A percentile compares a stretch with the other conserved stretches of the same genome.
phyloP scores from a whole-genome alignment of 768 basidiomycete genomes.

The Tulasnella sp. region DNA sequence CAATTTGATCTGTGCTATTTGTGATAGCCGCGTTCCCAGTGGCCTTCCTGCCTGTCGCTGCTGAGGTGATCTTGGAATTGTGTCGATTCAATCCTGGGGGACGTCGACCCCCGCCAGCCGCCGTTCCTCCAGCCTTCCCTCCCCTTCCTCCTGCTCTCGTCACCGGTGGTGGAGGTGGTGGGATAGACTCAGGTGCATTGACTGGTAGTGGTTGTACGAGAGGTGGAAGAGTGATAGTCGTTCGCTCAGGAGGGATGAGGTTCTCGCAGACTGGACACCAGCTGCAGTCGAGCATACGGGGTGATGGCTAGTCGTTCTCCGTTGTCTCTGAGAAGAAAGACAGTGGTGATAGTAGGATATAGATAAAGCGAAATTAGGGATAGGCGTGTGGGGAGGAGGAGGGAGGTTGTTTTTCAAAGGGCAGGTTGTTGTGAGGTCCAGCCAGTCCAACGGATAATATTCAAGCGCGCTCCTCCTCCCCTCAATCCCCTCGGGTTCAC shows the following conservation, averaged over 20 bases:
- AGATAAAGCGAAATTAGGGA: too few species aligned
- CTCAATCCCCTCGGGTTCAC: too few species aligned
- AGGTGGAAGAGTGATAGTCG: conserved; percentile 33
- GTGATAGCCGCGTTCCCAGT: neutral
- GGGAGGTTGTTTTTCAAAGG: too few species aligned
- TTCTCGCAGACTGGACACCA: conserved; percentile 76
- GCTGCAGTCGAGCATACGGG: conserved; percentile 42
- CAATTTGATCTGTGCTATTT: neutral
- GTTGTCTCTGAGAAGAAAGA: too few species aligned
- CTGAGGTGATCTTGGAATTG: neutral
- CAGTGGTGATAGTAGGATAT: too few species aligned
- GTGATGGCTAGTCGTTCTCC: neutral
- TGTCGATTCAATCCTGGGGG: neutral
- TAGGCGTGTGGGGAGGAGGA: too few species aligned
- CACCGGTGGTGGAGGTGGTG: too few species aligned
- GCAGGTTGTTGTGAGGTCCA: too few species aligned
- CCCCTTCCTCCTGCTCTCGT: conserved; percentile 3
- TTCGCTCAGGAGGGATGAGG: conserved; percentile 71
- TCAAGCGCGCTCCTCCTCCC: too few species aligned
- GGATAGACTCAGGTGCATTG: neutral
- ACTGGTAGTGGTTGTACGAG: conserved; percentile 19
- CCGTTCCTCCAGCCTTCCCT: neutral
- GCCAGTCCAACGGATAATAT: too few species aligned
- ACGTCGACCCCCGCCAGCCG: neutral
- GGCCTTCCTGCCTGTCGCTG: neutral